A percentile compares a stretch with the other conserved stretches of the same genome.
These are phyloP conservation scores for Salix viminalis DNA, from an alignment of 345 rosid species.

Conservation along the genomic window DNA sequence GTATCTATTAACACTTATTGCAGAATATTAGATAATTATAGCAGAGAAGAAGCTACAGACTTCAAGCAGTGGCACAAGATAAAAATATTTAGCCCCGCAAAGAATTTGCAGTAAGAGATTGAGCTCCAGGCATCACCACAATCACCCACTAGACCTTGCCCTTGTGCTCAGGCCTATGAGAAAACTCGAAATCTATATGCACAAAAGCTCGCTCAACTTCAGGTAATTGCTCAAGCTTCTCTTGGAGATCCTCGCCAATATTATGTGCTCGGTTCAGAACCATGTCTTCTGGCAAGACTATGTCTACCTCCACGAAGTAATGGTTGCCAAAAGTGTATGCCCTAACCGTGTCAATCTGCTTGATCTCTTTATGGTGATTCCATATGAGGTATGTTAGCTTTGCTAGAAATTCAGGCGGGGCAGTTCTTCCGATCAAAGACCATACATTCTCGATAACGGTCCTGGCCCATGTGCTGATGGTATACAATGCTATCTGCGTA, in stretches of 20 bases:
- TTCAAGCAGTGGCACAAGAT: background rate
- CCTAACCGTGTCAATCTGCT: constrained; percentile 74
- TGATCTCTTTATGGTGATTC: constrained; percentile 75
- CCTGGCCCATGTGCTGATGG: constrained; percentile 68
- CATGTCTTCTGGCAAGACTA: constrained; percentile 72
- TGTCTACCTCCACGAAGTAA: constrained; percentile 83
- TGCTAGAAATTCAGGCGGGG: constrained; percentile 75
- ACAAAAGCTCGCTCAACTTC: constrained; percentile 84
- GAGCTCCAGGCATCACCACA: background rate
- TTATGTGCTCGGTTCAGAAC: constrained; percentile 60
- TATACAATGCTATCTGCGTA: constrained; percentile 74
- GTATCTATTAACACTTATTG: too few species aligned
- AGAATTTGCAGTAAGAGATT: background rate
- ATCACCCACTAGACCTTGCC: constrained; percentile 18
- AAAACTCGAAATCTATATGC: constrained; percentile 76
- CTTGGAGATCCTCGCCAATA: constrained; percentile 78
- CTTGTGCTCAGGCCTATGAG: constrained; percentile 77
- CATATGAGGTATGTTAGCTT: constrained; percentile 73
- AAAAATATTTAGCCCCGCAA: background rate
- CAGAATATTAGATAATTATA: background rate
- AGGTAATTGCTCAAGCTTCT: constrained; percentile 77
- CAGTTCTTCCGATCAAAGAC: constrained; percentile 63
- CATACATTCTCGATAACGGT: constrained; percentile 70
- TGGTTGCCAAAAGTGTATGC: constrained; percentile 77
- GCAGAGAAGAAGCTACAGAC: background rate